These are phyloP conservation scores for Microsporum ferrugineum DNA, from an alignment of 2,329 filamentous ascomycete species.

Conservation along the genomic window DNA sequence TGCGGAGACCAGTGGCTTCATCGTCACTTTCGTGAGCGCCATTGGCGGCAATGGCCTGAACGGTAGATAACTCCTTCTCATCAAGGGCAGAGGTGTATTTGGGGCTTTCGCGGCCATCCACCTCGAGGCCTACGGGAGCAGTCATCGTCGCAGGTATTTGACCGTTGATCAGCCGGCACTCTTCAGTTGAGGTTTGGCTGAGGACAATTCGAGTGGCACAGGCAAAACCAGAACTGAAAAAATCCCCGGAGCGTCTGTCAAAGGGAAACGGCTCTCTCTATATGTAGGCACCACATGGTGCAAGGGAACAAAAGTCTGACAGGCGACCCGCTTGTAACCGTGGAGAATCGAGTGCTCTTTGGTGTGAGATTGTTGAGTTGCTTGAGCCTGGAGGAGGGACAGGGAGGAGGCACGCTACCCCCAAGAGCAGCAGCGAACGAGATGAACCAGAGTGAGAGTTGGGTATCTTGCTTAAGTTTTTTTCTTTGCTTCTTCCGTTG, in stretches of 20 bases:
- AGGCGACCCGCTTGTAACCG: conserved; percentile 13
- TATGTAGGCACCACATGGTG: conserved; percentile 8
- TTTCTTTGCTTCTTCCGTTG: not conserved
- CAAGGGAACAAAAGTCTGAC: not conserved
- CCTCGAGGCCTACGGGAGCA: not conserved
- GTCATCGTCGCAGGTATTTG: not conserved
- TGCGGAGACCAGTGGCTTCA: conserved; percentile 8
- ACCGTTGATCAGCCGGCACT: not conserved
- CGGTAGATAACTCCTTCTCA: conserved; percentile 10
- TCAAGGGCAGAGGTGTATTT: conserved; percentile 4
- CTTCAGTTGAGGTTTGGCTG: not conserved
- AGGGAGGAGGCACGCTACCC: conserved; percentile 3
- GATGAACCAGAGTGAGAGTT: conserved; percentile 1
- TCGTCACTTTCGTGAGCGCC: conserved; percentile 13
- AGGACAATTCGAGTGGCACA: conserved; percentile 2
- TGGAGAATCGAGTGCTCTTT: not conserved
- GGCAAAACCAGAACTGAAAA: conserved; percentile 7
- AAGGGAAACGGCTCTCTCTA: conserved; percentile 7
- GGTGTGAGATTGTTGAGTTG: conserved; percentile 1
- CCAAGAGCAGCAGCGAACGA: not conserved
- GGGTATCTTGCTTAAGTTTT: not conserved
- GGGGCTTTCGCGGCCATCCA: not conserved
- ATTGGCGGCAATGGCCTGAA: conserved; percentile 7
- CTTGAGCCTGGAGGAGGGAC: not conserved
- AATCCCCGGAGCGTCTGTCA: conserved; percentile 5